Conservation (phyloP, 179 eudicot genomes). For the Vitellaria paradoxa region DNA sequence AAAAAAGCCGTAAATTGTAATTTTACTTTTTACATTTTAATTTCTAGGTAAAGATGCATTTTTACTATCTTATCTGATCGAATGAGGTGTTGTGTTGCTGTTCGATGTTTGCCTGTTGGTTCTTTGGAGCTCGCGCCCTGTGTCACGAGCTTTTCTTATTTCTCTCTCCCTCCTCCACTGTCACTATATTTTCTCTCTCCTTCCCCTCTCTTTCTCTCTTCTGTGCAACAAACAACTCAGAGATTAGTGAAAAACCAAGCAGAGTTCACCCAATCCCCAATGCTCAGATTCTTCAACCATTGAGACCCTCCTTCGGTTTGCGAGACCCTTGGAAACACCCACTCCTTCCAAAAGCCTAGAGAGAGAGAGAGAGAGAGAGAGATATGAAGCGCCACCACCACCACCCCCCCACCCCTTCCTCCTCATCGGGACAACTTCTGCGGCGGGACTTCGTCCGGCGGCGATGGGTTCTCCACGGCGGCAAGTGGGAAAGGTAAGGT, state of each 20-base stretch:
- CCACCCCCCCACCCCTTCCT: background rate
- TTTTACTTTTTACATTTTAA: too few relatives aligned
- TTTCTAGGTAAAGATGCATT: too few relatives aligned
- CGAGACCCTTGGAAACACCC: background rate
- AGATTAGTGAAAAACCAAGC: slow-evolving; percentile 29
- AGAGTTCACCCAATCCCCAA: slow-evolving; percentile 23
- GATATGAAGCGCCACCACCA: background rate
- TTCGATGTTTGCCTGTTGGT: background rate
- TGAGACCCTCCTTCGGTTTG: background rate
- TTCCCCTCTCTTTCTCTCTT: slow-evolving; percentile 5
- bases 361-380: too few relatives aligned
- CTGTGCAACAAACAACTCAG: slow-evolving; percentile 16
- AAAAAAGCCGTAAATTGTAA: too few relatives aligned
- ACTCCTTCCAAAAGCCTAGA: background rate
- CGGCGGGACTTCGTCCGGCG: background rate
- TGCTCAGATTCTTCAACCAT: slow-evolving; percentile 19
- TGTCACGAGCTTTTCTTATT: slow-evolving; percentile 34
- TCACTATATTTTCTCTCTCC: background rate
- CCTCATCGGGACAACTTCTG: slow-evolving; percentile 15
- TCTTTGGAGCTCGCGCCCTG: slow-evolving; percentile 33
- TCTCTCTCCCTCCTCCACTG: slow-evolving; percentile 13
- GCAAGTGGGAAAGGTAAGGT: slow-evolving; percentile 5
- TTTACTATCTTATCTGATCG: too few relatives aligned
- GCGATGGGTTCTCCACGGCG: slow-evolving; percentile 12
- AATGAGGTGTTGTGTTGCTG: background rate